Conservation (phyloP, 768 basidiomycete species). For the Russula lepida region DNA sequence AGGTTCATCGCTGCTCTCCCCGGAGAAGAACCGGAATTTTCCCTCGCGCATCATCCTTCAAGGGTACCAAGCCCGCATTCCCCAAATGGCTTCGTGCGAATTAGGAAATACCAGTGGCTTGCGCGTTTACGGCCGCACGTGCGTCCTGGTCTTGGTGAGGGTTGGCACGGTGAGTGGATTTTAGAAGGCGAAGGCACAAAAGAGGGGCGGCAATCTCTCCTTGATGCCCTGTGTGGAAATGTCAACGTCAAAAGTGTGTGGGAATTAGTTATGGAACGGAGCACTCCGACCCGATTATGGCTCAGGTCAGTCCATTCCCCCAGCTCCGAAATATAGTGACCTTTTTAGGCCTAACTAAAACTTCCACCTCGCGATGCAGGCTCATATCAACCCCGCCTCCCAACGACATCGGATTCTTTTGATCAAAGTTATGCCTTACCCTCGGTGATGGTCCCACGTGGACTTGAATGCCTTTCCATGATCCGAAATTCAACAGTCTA, state of each 20-base stretch:
- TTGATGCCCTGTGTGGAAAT: constrained; percentile 44
- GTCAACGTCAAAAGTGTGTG: constrained; percentile 29
- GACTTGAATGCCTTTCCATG: not conserved
- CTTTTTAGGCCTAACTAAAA: not conserved
- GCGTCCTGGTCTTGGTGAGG: constrained; percentile 44
- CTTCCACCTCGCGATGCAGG: not conserved
- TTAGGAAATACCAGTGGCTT: constrained; percentile 59
- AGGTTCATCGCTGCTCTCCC: constrained; percentile 27
- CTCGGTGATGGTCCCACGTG: not conserved
- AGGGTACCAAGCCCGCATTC: constrained; percentile 54
- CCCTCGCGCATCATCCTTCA: constrained; percentile 37
- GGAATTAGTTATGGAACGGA: constrained; percentile 58
- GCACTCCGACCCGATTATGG: constrained; percentile 52
- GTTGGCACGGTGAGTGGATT: constrained; percentile 72
- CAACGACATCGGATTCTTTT: not conserved
- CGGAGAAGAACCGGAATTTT: constrained; percentile 31
- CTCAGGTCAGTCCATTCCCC: constrained; percentile 40
- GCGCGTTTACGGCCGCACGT: constrained; percentile 35
- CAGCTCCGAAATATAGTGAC: not conserved
- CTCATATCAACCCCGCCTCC: not conserved
- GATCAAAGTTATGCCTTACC: not conserved
- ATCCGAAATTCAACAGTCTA: not conserved
- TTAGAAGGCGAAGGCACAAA: constrained; percentile 71
- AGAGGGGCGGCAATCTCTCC: constrained; percentile 48
- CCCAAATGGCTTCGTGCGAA: constrained; percentile 49